Base-by-base conservation (phyloP, 768 basidiomycete genomes). In the Macrolepiota fuliginosa region DNA sequence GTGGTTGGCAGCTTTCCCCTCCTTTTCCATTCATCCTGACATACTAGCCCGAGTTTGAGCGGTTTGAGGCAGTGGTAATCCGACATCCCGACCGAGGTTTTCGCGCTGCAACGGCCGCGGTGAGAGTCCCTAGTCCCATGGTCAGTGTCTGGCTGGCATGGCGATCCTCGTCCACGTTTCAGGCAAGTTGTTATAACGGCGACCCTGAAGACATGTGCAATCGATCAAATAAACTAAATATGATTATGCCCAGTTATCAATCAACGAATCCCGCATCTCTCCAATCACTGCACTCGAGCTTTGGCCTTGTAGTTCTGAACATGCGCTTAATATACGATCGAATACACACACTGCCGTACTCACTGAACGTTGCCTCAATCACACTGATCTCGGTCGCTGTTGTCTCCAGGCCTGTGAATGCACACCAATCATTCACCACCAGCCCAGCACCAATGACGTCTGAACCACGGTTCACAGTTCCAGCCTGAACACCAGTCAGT, bases 381-480 rank as follows among this genome's bases (percentile, higher is more conserved):
- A 99, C 96, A 68, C 90, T 92, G 73, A 98, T 94, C 75, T 99
- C 97, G 56, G 96, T 98, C 42, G 97, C 97, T n/a, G 97, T 99
- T 63, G 97, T 98, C 71, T 99, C 97, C 29, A 97, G 82, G 37
- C 97, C 97, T n/a, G 95, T 94, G 76, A 98, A 98, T 10, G 97
- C 97, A 77, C 92, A 94, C 97, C 97, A 98, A 73, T 98, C 97
- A 70, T 99, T 99, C 61, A 98, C 97, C 59, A 99, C 94, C 36
- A 98, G 82, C 32, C 97, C 97, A 9, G 96, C 97, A 32, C 97
- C 97, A 65, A 99, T 89, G 39, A 98, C 95, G 69, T 98, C 97
- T 51, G 95, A 97, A 69, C 97, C 97, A 71, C 97, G 89, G 76
- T 98, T 99, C 63, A 99, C 94, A 2, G 97, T 98, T 24, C 97